Conservation (phyloP, 208 protist species). For the Crithidia thermophila region DNA sequence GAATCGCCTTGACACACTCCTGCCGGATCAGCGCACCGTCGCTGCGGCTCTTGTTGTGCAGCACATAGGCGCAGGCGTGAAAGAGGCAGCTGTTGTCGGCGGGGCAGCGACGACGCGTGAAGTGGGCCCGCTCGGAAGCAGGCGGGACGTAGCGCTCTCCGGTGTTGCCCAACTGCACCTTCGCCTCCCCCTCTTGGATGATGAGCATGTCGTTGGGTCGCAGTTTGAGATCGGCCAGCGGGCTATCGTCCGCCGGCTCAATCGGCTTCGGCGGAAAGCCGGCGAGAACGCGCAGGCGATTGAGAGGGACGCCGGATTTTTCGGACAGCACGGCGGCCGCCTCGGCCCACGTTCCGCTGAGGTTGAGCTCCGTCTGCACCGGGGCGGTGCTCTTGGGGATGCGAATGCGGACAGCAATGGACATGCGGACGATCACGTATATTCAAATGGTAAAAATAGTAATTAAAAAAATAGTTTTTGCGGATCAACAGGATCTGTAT, state of each 20-base stretch:
- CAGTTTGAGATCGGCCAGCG: constrained; percentile 41
- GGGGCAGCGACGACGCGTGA: constrained; percentile 87
- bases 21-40: constrained; percentile 74
- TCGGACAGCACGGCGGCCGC: constrained; percentile 19
- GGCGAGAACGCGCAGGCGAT: constrained; percentile 55
- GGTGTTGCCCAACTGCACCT: constrained; percentile 54
- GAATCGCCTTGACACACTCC: constrained; percentile 79
- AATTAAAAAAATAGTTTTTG: constrained; percentile 19
- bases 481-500: too few species aligned
- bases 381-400: constrained; percentile 49
- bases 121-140: constrained; percentile 67
- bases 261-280: constrained; percentile 86
- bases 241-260: constrained; percentile 31
- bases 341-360: constrained; percentile 26
- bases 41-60: constrained; percentile 81
- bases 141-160: constrained; percentile 84
- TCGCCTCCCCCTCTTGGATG: constrained; percentile 79
- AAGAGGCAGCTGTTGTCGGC: constrained; percentile 97
- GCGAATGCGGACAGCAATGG: constrained; percentile 72
- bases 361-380: constrained; percentile 49
- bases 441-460: background rate
- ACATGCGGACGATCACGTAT: constrained; percentile 13
- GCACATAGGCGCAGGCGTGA: constrained; percentile 92
- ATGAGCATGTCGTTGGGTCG: constrained; percentile 71
- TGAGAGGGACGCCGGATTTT: constrained; percentile 38